Evolutionary conservation across 23 red algal species (phyloP), one percentile per base, ranked within the genome.

Genomic region (Gracilariopsis chorda): DNA sequence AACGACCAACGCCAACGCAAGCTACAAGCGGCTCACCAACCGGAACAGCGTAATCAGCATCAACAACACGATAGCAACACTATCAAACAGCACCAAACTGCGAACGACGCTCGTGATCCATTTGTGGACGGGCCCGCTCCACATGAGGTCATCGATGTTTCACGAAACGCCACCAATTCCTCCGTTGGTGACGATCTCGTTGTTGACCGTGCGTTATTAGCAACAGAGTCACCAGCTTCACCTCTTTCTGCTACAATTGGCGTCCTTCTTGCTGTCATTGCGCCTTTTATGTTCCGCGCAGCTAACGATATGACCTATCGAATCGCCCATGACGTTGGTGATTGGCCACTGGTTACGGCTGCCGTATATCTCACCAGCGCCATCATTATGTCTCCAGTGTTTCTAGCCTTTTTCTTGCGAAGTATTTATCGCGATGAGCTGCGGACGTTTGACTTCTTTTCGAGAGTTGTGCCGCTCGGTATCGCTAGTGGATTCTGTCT

Each of bases 321-420:
- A 53, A 80, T 80, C 13, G 76, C 39, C 19, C 48, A 41, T 59
- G 76, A 80, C 51, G 48, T 80, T 39, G 52, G 76, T 43, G 39
- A 80, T 17, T 59, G 48, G 48, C 48, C 37, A 20, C 23, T 59
- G 34, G 48, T 80, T 12, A 45, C 52, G 7, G 30, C 76, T 57
- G 20, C 55, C 19, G 48, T 80, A 21, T 48, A 37, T 33, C 35
- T 53, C 19, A n/a, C 76, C 30, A 39, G 76, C 55, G 76, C 30
- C 35, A 48, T 45, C 8, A 20, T 57, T 19, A 21, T 80, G 9
- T 40, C 76, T 28, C 76, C 52, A 0, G 48, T 80, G 14, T 59
- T 57, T 48, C 11, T 57, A 53, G 40, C 48, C 1, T 80, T 48
- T 48, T 55, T 41, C 11, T 80, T 80, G 21, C n/a, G 48, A 3